phyloP scores from a whole-genome alignment of 148 eudicot species.

The Vaccinium vitisidaea region DNA sequence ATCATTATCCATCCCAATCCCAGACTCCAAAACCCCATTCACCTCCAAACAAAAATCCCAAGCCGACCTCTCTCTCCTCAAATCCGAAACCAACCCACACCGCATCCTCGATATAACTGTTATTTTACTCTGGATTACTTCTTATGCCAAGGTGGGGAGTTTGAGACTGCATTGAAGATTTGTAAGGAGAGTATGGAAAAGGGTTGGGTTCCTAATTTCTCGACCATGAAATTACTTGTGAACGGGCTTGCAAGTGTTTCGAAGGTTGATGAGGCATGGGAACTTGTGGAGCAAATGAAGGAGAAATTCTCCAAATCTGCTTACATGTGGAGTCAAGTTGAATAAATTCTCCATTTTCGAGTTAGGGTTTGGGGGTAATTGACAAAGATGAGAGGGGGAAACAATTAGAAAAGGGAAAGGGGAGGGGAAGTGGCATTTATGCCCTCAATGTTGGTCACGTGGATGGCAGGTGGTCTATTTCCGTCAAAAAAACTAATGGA shows the following conservation, averaged over 20 bases:
- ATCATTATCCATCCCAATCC: conserved; percentile 43
- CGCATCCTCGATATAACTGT: conserved; percentile 58
- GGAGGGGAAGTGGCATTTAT: too few relatives aligned
- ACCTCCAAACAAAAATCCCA: conserved; percentile 51
- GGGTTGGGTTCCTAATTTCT: conserved; percentile 70
- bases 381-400: too few relatives aligned
- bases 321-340: conserved; percentile 71
- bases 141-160: conserved; percentile 64
- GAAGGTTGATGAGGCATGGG: conserved; percentile 68
- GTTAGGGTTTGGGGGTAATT: too few relatives aligned
- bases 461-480: too few relatives aligned
- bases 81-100: conserved; percentile 62
- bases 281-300: conserved; percentile 58
- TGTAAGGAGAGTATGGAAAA: conserved; percentile 61
- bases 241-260: conserved; percentile 65
- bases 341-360: conserved; percentile 25
- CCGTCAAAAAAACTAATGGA: too few relatives aligned
- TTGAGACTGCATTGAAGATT: conserved; percentile 51
- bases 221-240: conserved; percentile 72
- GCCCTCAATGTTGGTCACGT: too few relatives aligned
- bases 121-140: conserved; percentile 67
- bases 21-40: conserved; percentile 39
- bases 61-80: conserved; percentile 59
- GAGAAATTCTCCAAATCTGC: conserved; percentile 57
- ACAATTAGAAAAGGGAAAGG: too few relatives aligned